phyloP scores from a whole-genome alignment of 306 rosid genomes.

The Cucurbita pepo region DNA sequence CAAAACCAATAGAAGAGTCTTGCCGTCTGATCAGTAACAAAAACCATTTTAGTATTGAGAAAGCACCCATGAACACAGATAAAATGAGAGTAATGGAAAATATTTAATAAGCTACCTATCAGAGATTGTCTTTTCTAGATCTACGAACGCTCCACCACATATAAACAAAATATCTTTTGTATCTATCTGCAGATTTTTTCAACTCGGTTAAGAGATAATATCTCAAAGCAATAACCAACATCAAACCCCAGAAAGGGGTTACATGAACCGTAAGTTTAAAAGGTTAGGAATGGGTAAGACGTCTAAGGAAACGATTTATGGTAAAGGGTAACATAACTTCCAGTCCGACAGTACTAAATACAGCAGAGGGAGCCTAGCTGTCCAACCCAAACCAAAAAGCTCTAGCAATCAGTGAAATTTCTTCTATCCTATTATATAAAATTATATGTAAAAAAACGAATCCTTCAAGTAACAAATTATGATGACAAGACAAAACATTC shows the following conservation, averaged over 20 bases:
- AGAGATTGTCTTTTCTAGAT: slow-evolving; percentile 95
- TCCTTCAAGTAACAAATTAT: background rate
- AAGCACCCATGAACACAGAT: background rate
- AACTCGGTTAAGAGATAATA: background rate
- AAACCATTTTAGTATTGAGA: background rate
- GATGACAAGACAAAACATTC: background rate
- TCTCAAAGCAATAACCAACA: background rate
- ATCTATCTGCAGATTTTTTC: slow-evolving; percentile 50
- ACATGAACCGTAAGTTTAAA: background rate
- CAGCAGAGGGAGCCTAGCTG: background rate
- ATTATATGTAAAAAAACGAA: too few species aligned
- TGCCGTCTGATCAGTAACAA: slow-evolving; percentile 58
- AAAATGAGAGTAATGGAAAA: background rate
- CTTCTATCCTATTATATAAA: background rate
- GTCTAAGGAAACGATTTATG: background rate
- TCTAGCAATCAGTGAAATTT: background rate
- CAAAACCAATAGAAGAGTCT: slow-evolving; percentile 94
- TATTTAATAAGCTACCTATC: slow-evolving; percentile 45
- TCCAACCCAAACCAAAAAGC: background rate
- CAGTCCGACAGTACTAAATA: background rate
- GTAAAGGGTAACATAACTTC: background rate
- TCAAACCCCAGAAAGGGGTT: background rate
- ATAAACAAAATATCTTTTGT: slow-evolving; percentile 89
- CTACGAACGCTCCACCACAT: slow-evolving; percentile 93
- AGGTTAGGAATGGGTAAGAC: background rate